A percentile compares a stretch with the other conserved stretches of the same genome.
Evolutionary conservation across 208 protist genomes (phyloP).

Genomic region (Leishmania tropica): DNA sequence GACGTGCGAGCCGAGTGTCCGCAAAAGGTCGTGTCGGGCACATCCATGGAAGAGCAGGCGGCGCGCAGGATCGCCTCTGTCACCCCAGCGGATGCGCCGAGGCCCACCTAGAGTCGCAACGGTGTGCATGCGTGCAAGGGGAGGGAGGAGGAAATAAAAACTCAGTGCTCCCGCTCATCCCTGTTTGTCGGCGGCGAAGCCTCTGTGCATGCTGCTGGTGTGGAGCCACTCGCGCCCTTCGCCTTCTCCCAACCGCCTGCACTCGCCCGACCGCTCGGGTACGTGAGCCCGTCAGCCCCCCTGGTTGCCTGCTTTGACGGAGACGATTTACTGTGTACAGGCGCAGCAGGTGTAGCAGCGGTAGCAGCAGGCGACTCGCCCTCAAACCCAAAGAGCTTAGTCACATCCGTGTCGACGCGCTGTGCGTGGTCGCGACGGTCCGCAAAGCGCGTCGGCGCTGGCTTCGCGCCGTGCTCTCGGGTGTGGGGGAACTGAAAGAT

Average conservation of each 20-base stretch:
- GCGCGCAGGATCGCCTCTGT: background rate
- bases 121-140: background rate
- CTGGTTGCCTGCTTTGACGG: constrained; percentile 5
- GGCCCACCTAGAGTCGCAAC: background rate
- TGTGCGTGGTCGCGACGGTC: constrained; percentile 41
- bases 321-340: background rate
- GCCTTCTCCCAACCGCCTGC: constrained; percentile 16
- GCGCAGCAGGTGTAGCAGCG: background rate
- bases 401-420: constrained; percentile 44
- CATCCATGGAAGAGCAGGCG: background rate
- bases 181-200: background rate
- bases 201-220: background rate
- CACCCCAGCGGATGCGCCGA: background rate
- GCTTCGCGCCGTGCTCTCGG: constrained; percentile 54
- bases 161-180: background rate
- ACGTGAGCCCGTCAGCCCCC: background rate
- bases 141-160: background rate
- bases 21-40: background rate
- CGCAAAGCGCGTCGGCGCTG: constrained; percentile 22
- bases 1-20: background rate
- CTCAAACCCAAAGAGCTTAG: constrained; percentile 32
- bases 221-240: background rate
- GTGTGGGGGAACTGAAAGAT: constrained; percentile 80
- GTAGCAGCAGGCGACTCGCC: background rate
- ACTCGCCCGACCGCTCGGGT: constrained; percentile 10